Conservation (phyloP, 139 green algal species). For the Zygnema cylindricum region DNA sequence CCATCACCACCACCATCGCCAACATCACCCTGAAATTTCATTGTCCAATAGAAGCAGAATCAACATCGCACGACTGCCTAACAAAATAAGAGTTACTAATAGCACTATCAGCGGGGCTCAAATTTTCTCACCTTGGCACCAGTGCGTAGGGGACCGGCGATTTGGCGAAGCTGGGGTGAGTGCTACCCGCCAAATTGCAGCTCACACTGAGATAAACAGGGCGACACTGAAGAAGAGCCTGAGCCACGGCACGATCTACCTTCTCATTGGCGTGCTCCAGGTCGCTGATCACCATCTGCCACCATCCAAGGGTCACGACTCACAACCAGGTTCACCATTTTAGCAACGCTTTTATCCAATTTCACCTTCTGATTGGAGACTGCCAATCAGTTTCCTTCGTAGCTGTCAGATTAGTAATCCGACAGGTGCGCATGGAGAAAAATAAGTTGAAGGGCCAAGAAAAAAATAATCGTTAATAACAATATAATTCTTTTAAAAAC, state of each 20-base stretch:
- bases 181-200: slow-evolving; percentile 60
- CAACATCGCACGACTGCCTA: neutral
- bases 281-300: slow-evolving; percentile 62
- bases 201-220: slow-evolving; percentile 75
- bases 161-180: slow-evolving; percentile 68
- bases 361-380: no score
- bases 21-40: neutral
- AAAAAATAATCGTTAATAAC: no score
- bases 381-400: no score
- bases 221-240: slow-evolving; percentile 68
- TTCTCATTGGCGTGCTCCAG: slow-evolving; percentile 73
- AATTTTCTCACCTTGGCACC: neutral
- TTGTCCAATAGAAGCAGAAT: neutral
- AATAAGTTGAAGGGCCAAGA: no score
- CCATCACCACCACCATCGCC: slow-evolving; percentile 1
- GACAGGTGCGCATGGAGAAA: no score
- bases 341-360: no score
- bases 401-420: no score
- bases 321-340: no score
- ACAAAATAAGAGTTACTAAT: slow-evolving; percentile 8
- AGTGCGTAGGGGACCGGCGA: slow-evolving; percentile 62
- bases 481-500: no score
- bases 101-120: neutral
- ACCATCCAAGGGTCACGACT: neutral
- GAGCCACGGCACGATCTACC: slow-evolving; percentile 75